These are phyloP conservation scores for Metschnikowia kofuensis DNA, from an alignment of 805 yeast genomes.

Conservation along the genomic window DNA sequence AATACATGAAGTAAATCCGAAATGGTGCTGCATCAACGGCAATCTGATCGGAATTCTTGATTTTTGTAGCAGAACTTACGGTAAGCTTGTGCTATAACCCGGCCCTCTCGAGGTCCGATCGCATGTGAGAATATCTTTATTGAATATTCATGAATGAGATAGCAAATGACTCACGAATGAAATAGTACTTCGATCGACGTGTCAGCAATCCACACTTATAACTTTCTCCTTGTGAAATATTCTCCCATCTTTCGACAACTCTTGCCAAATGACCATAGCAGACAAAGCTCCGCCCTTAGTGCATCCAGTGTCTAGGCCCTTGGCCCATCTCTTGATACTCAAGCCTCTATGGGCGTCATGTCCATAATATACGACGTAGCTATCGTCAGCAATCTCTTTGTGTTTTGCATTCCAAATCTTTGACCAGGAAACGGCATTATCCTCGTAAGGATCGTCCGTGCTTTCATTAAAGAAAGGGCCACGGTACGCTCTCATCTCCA, in stretches of 20 bases:
- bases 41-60: too few species aligned
- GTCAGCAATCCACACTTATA: constrained; percentile 13
- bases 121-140: too few species aligned
- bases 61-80: too few species aligned
- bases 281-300: constrained; percentile 68
- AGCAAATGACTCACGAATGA: background rate
- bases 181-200: background rate
- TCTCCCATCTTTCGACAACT: constrained; percentile 7
- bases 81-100: too few species aligned
- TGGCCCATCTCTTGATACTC: constrained; percentile 58
- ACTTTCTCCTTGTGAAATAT: constrained; percentile 11
- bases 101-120: too few species aligned
- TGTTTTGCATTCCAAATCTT: constrained; percentile 52
- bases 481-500: constrained; percentile 67
- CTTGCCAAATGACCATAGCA: constrained; percentile 51
- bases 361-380: constrained; percentile 67
- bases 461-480: constrained; percentile 62
- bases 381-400: constrained; percentile 28
- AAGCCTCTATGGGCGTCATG: constrained; percentile 85
- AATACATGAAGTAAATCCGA: too few species aligned
- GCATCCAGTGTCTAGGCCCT: constrained; percentile 84
- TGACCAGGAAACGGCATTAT: constrained; percentile 51
- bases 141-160: too few species aligned
- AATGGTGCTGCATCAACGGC: too few species aligned
- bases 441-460: constrained; percentile 44